phyloP scores from a whole-genome alignment of 202 grass and related monocot genomes.

The Zoysia matrella region DNA sequence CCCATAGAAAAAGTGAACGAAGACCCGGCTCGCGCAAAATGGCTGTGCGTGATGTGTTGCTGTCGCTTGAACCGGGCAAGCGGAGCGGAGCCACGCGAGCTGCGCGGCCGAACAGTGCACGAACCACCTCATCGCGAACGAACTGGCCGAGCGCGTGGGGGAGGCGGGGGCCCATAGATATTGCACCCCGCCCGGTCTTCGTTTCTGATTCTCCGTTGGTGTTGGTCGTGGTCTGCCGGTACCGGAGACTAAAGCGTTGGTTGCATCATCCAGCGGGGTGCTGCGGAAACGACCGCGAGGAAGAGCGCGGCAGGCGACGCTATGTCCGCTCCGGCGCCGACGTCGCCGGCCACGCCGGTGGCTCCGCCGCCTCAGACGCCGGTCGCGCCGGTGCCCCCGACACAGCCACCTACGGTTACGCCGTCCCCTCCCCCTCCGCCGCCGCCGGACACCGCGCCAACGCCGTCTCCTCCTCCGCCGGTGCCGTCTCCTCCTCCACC shows the following conservation, averaged over 20 bases:
- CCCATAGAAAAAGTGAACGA: not conserved
- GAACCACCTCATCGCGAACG: not conserved
- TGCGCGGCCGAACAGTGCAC: not conserved
- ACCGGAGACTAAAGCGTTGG: not conserved
- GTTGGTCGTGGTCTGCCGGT: not conserved
- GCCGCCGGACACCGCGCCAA: not conserved
- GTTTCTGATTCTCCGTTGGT: not conserved
- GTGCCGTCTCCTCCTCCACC: too few species aligned
- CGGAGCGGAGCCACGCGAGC: slow-evolving; percentile 3
- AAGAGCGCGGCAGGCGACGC: not conserved
- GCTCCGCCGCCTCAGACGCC: not conserved
- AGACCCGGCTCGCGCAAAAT: not conserved
- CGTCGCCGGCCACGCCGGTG: slow-evolving; percentile 14
- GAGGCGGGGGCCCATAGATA: slow-evolving; percentile 19
- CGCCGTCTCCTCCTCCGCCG: not conserved
- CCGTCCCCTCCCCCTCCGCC: not conserved
- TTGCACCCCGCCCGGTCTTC: not conserved
- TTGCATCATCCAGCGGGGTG: not conserved
- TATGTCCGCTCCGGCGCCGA: slow-evolving; percentile 21
- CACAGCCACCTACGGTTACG: not conserved
- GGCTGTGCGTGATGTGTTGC: not conserved
- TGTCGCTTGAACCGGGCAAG: slow-evolving; percentile 30
- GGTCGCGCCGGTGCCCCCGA: not conserved
- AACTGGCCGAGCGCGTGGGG: not conserved
- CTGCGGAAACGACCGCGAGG: not conserved